Evolutionary conservation across 129 eudicot species (phyloP), one percentile per base, ranked within the genome.

Genomic region (Centaurea solstitialis): DNA sequence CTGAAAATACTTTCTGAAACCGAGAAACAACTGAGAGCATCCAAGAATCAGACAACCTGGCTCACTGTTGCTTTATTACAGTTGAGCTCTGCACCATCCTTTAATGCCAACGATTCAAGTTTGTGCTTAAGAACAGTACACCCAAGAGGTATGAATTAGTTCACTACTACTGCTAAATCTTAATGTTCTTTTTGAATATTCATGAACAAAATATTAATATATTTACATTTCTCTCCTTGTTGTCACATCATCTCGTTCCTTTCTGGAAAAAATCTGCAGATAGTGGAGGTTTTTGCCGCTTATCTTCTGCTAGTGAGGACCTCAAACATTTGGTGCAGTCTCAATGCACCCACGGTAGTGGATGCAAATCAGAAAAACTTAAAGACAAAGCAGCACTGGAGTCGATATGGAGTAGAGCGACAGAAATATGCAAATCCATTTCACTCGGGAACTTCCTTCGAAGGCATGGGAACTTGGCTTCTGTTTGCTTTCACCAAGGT

Each of bases 41-140:
- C 97, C 17, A 93, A 93, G 83, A 96, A 89, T 80, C 98, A 96
- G 78, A 89, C 91, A 8, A 93, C 99, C 20, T 96, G 99, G 99
- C 95, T 96, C 33, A 96, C 92, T 22, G 98, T 84, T 38, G 98
- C 98, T 78, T 92, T 96, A 69, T 86, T 96, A 70, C 99, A 91
- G 82, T 82, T 96, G 75, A 90, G 90, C 81, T 96, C 97, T 64
- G 80, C 75, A 18, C 91, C 86, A 64, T 72, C 88, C 4, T 72
- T 80, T n/a, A 92, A 93, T 83, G 81, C 87, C n/a, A 85, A 86
- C 47, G 90, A 89, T 74, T 74, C 91, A 73, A 87, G 88, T 85
- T 75, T 90, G 68, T 87, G 86, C 77, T 73, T 70, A 78, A 89
- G 87, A 81, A 57, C 87, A 1, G 73, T 83, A 84, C 77, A 82